Base-by-base conservation (phyloP, 2,329 filamentous ascomycete species). In the Fonsecaea erecta region DNA sequence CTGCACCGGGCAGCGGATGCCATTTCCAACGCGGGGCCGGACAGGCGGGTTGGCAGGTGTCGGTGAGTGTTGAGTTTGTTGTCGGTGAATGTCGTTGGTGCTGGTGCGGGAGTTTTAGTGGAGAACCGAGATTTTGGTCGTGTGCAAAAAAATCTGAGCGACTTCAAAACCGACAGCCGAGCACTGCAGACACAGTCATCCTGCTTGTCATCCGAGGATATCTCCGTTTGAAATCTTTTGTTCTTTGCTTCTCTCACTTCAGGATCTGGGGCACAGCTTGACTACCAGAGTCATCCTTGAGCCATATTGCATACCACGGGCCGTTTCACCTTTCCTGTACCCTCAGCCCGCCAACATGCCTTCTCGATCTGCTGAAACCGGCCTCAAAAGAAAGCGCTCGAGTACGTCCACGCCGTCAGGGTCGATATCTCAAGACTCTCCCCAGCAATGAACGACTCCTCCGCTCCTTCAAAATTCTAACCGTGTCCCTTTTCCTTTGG, bases 321-420 rank as follows among this genome's bases (percentile, higher is more conserved):
- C 21, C 9, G 3, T 24, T 18, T 18, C 24, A 18, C 18, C 18
- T 48, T 24, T 9, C 18, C 43, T 24, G 9, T 18, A 48, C 6
- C 18, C 21, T 11, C 43, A 11, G 43, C 43, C n/a, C 12, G 43
- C 7, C 8, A 48, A 16, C 46, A 66, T 55, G 28, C 37, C 62
- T 43, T 30, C 66, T n/a, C 43, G 52, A 52, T 54, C 53, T 32
- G 35, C 30, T 34, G 60, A 62, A 43, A 56, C 62, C 12, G 64
- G 63, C 43, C 54, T 56, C 30, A 70, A 70, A 37, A 66, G 68
- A 54, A 70, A 70, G 60, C 63, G 68, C 40, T 66, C 68, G 40
- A 68, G 68, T 70, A 68, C 43, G 68, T 68, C 12, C 43, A 62
- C 11, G 2, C 18, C 18, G 24, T n/a, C 52, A 21, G n/a, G 28